These are phyloP conservation scores for Francoa sonchifolia DNA, from an alignment of 441 rosid species.

Conservation along the genomic window DNA sequence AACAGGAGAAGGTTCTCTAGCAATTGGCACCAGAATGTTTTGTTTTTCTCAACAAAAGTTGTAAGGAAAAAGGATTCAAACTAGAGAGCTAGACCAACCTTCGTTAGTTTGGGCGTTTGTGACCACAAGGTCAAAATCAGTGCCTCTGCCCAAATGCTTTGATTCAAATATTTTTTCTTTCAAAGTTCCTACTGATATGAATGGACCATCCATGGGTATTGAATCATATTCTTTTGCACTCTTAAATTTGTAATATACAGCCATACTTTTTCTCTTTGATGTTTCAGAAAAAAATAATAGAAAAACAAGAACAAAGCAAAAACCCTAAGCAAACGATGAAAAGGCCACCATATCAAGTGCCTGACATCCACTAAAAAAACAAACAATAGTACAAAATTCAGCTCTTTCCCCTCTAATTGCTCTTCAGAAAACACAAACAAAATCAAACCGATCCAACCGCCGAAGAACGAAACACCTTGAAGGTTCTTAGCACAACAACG, in stretches of 20 bases:
- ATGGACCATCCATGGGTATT: slow-evolving; percentile 86
- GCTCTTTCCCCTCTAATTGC: slow-evolving; percentile 6
- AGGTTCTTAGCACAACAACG: too few relatives aligned
- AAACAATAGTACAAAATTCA: slow-evolving; percentile 13
- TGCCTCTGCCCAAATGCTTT: slow-evolving; percentile 98
- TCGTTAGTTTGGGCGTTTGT: slow-evolving; percentile 95
- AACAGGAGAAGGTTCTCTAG: too few relatives aligned
- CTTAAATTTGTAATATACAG: slow-evolving; percentile 97
- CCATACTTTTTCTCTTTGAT: slow-evolving; percentile 37
- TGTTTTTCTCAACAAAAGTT: too few relatives aligned
- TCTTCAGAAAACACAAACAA: slow-evolving; percentile 1
- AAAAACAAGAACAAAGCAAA: slow-evolving; percentile 3
- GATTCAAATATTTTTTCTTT: slow-evolving; percentile 97
- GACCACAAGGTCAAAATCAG: slow-evolving; percentile 91
- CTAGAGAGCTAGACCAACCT: slow-evolving; percentile 62
- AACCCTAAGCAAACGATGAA: slow-evolving; percentile 15
- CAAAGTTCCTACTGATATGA: slow-evolving; percentile 88
- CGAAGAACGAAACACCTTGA: too few relatives aligned
- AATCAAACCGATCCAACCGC: slow-evolving; percentile 4
- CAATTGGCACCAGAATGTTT: too few relatives aligned
- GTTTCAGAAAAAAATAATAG: slow-evolving; percentile 5
- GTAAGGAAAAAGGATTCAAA: slow-evolving; percentile 6
- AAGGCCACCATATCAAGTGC: slow-evolving; percentile 22
- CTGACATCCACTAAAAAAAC: slow-evolving; percentile 23
- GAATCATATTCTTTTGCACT: slow-evolving; percentile 98